These are phyloP conservation scores for Termitomyces eurrhizus DNA, from an alignment of 768 basidiomycete genomes.

Conservation along the genomic window DNA sequence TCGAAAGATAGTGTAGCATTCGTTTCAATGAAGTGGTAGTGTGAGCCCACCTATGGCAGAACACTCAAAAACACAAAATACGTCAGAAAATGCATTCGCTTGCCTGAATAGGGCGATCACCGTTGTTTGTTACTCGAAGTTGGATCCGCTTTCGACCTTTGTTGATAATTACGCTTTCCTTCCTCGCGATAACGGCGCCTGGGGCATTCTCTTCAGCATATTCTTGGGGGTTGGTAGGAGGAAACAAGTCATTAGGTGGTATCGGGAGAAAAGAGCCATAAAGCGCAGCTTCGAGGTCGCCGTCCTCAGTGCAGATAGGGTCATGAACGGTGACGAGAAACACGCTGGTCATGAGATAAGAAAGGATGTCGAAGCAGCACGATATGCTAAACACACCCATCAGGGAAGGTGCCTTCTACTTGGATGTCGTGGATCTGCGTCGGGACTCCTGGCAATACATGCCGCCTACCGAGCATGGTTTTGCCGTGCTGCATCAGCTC, in stretches of 20 bases:
- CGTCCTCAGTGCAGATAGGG: conserved; percentile 82
- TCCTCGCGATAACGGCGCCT: conserved; percentile 70
- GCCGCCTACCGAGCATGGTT: conserved; percentile 78
- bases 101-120: conserved; percentile 92
- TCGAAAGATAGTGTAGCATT: conserved; percentile 83
- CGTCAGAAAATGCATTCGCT: conserved; percentile 5
- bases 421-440: conserved; percentile 81
- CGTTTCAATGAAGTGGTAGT: conserved; percentile 92
- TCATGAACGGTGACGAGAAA: conserved; percentile 98
- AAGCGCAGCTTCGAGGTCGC: conserved; percentile 79
- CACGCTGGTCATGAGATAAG: conserved; percentile 40
- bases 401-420: conserved; percentile 89
- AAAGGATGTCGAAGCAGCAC: neutral
- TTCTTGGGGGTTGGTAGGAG: conserved; percentile 41
- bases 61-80: conserved; percentile 2
- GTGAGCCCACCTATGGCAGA: conserved; percentile 74
- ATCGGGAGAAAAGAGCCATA: conserved; percentile 91
- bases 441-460: conserved; percentile 83
- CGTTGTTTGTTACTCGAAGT: conserved; percentile 82
- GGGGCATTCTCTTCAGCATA: conserved; percentile 57
- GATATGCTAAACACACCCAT: conserved; percentile 51
- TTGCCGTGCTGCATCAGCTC: conserved; percentile 95
- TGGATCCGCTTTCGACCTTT: conserved; percentile 62
- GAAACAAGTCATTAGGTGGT: conserved; percentile 65
- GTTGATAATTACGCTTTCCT: conserved; percentile 73